phyloP scores from a whole-genome alignment of 1,284 basidiomycete genomes.

The Moesziomyces globuligerus region DNA sequence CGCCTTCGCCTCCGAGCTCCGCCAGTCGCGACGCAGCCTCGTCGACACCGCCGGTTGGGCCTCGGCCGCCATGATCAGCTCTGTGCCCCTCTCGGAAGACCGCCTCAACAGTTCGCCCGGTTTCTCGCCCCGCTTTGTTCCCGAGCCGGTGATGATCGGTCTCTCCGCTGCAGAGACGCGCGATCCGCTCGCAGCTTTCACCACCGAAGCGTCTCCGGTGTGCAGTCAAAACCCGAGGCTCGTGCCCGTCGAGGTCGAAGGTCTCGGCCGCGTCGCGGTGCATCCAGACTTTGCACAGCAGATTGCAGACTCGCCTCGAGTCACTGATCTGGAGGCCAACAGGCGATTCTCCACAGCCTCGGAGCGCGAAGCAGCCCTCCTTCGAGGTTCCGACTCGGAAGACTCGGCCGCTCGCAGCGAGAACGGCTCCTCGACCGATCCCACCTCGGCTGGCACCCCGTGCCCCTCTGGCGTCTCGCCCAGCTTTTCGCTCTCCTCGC shows the following conservation, averaged over 20 bases:
- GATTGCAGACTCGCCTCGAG: constrained; percentile 36
- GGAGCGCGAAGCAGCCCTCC: constrained; percentile 27
- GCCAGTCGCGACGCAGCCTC: constrained; percentile 38
- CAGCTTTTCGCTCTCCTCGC: constrained; percentile 51
- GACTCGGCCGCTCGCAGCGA: constrained; percentile 45
- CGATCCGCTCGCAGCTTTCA: constrained; percentile 37
- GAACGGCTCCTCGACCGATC: constrained; percentile 40
- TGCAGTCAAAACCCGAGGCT: constrained; percentile 29
- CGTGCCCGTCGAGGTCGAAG: constrained; percentile 46
- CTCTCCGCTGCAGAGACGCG: constrained; percentile 22
- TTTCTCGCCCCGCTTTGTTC: constrained; percentile 31
- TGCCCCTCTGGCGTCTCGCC: constrained; percentile 45
- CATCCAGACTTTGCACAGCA: constrained; percentile 44
- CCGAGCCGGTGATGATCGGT: constrained; percentile 22
- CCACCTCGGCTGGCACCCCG: constrained; percentile 44
- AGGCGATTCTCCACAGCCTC: constrained; percentile 26
- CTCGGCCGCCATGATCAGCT: constrained; percentile 49
- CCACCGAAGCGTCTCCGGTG: constrained; percentile 15
- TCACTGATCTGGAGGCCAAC: constrained; percentile 3
- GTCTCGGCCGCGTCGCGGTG: constrained; percentile 44
- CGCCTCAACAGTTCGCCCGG: constrained; percentile 32
- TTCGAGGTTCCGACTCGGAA: constrained; percentile 41
- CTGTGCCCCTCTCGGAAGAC: constrained; percentile 28
- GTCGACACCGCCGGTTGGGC: constrained; percentile 50
- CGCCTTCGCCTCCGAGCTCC: constrained; percentile 42